These are phyloP conservation scores for Waltergamsia citrina DNA, from an alignment of 2,329 filamentous ascomycete genomes.

Conservation along the genomic window DNA sequence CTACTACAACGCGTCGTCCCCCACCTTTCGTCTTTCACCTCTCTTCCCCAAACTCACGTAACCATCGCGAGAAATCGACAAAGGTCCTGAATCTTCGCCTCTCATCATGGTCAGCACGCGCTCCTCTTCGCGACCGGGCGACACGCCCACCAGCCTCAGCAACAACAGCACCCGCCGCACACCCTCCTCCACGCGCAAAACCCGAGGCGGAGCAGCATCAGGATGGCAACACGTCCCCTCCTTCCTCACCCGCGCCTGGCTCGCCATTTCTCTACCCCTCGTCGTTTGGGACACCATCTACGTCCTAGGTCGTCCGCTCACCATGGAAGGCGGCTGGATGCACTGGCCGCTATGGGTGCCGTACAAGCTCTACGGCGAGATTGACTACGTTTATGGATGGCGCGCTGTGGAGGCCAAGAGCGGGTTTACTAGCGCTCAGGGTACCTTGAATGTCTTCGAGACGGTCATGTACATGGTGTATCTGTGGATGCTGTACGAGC, in stretches of 20 bases:
- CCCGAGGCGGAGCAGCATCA: background rate
- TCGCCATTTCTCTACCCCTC: slow-evolving; percentile 64
- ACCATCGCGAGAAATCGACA: too few species aligned
- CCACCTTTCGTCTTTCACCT: too few species aligned
- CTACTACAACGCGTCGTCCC: too few species aligned
- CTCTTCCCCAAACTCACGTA: too few species aligned
- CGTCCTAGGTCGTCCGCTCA: slow-evolving; percentile 69
- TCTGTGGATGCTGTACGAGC: slow-evolving; percentile 26
- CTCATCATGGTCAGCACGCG: slow-evolving; percentile 1
- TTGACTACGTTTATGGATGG: slow-evolving; percentile 78
- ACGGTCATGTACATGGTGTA: slow-evolving; percentile 53
- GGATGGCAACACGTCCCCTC: slow-evolving; percentile 38
- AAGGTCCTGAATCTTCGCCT: too few species aligned
- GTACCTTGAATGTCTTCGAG: slow-evolving; percentile 59
- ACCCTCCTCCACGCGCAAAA: background rate
- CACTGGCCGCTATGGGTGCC: slow-evolving; percentile 67
- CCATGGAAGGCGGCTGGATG: slow-evolving; percentile 67
- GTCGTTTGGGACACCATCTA: slow-evolving; percentile 77
- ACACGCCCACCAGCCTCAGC: background rate
- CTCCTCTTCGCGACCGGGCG: slow-evolving; percentile 1
- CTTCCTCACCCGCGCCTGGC: slow-evolving; percentile 51
- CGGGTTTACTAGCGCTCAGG: slow-evolving; percentile 74
- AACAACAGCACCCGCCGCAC: background rate
- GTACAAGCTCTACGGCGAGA: slow-evolving; percentile 69
- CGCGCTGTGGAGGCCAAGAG: slow-evolving; percentile 56